A percentile compares a stretch with the other conserved stretches of the same genome.
Evolutionary conservation across 2,329 filamentous ascomycete species (phyloP).

Genomic region (Epichloe hybrida): DNA sequence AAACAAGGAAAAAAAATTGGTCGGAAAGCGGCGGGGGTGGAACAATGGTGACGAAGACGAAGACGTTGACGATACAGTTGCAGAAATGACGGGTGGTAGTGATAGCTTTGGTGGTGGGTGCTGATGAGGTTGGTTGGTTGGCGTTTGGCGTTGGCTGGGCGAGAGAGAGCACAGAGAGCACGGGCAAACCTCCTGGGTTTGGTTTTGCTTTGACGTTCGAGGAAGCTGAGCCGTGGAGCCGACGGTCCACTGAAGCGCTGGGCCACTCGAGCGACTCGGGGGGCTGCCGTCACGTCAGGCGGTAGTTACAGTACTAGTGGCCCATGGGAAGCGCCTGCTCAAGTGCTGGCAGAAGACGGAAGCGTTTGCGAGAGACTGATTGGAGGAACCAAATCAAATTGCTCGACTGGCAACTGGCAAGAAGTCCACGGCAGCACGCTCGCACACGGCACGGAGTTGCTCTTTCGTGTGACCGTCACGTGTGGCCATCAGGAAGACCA

Average conservation of each 20-base stretch:
- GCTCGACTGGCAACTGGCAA: neutral
- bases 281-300: neutral
- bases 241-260: neutral
- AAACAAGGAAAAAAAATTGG: neutral
- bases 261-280: neutral
- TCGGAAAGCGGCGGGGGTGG: neutral
- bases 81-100: constrained; percentile 3
- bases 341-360: neutral
- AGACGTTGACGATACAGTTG: neutral
- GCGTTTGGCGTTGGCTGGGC: constrained; percentile 4
- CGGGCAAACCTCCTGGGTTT: neutral
- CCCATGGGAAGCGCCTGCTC: neutral
- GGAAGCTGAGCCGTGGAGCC: neutral
- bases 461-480: too few relatives aligned
- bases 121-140: neutral
- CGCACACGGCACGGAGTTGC: neutral
- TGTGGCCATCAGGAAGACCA: too few relatives aligned
- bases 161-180: neutral
- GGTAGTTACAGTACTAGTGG: neutral
- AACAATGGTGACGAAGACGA: neutral
- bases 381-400: neutral
- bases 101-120: neutral
- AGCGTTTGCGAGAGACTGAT: neutral
- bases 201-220: neutral
- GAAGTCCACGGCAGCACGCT: neutral